Percentiles rank a stretch among this genome's conserved stretches.
These are phyloP conservation scores for Sugiyamaella castrensis DNA, from an alignment of 1,139 yeast species.

Conservation along the genomic window DNA sequence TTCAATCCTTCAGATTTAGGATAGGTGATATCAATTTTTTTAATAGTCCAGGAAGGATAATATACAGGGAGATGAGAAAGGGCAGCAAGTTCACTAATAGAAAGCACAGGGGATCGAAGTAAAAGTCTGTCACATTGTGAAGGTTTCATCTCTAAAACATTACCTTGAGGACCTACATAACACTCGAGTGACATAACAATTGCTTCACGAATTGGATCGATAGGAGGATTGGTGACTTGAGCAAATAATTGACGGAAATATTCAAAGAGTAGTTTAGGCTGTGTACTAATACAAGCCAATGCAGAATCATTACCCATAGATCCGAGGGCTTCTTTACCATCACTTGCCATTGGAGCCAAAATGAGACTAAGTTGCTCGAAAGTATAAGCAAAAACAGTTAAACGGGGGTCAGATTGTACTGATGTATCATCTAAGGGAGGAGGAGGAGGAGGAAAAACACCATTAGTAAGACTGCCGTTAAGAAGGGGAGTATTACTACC, in stretches of 20 bases:
- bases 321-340: slow-evolving; percentile 92
- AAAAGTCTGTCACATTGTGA: slow-evolving; percentile 86
- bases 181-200: slow-evolving; percentile 97
- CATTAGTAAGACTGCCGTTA: slow-evolving; percentile 29
- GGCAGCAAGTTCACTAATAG: slow-evolving; percentile 70
- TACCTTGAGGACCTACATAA: slow-evolving; percentile 97
- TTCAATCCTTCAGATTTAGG: slow-evolving; percentile 74
- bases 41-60: slow-evolving; percentile 83
- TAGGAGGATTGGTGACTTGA: slow-evolving; percentile 98
- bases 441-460: too few species aligned
- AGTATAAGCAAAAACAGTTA: slow-evolving; percentile 87
- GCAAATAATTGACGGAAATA: slow-evolving; percentile 96
- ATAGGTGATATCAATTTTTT: slow-evolving; percentile 86
- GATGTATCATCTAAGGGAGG: slow-evolving; percentile 34
- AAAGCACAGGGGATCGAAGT: slow-evolving; percentile 77
- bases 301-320: slow-evolving; percentile 99
- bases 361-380: slow-evolving; percentile 83
- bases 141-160: slow-evolving; percentile 87
- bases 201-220: slow-evolving; percentile 95
- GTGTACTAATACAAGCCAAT: slow-evolving; percentile 91
- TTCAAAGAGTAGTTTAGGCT: slow-evolving; percentile 86
- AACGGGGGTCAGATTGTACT: slow-evolving; percentile 77
- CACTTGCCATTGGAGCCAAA: slow-evolving; percentile 89
- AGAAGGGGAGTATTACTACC: slow-evolving; percentile 22
- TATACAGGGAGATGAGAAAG: slow-evolving; percentile 66